A percentile compares a stretch with the other conserved stretches of the same genome.
Conservation (phyloP, 2,329 filamentous ascomycete species). For the Fusarium devonianum region DNA sequence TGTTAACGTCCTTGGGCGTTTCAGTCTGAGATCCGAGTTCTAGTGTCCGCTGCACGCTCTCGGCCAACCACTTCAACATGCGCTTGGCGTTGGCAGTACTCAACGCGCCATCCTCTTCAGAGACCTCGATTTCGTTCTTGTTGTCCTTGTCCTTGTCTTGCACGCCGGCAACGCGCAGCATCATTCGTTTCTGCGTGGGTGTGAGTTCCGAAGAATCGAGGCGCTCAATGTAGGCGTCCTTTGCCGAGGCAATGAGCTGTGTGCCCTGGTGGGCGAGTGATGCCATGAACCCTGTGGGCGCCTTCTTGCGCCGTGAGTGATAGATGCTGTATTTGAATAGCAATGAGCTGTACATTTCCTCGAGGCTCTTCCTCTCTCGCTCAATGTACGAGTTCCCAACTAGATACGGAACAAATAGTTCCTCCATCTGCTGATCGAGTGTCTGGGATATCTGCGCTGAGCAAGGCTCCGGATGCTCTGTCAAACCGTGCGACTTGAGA, state of each 20-base stretch:
- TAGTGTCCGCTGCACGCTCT: constrained; percentile 88
- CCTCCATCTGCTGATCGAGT: constrained; percentile 76
- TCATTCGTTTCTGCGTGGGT: constrained; percentile 85
- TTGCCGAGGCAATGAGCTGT: constrained; percentile 84
- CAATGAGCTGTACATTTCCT: constrained; percentile 86
- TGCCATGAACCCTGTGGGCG: constrained; percentile 89
- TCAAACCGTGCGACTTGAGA: constrained; percentile 90
- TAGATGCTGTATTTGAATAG: constrained; percentile 98
- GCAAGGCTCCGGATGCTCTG: constrained; percentile 91
- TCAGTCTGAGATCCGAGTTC: constrained; percentile 89
- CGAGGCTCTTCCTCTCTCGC: constrained; percentile 71
- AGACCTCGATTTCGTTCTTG: constrained; percentile 87
- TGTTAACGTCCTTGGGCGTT: constrained; percentile 91
- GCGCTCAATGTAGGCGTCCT: constrained; percentile 88
- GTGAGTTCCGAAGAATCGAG: constrained; percentile 90
- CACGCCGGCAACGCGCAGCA: constrained; percentile 86
- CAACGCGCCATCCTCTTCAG: constrained; percentile 85
- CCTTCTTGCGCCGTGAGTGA: constrained; percentile 86
- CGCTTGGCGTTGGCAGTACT: constrained; percentile 90
- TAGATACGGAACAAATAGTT: constrained; percentile 76
- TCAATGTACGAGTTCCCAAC: constrained; percentile 75
- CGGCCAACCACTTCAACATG: constrained; percentile 97
- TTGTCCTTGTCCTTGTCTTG: constrained; percentile 75
- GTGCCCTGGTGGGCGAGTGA: constrained; percentile 89
- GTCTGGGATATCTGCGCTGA: constrained; percentile 84